Percentiles rank a stretch among this genome's conserved stretches.
phyloP scores from a whole-genome alignment of 257 asterid genomes.

The Sherardia arvensis region DNA sequence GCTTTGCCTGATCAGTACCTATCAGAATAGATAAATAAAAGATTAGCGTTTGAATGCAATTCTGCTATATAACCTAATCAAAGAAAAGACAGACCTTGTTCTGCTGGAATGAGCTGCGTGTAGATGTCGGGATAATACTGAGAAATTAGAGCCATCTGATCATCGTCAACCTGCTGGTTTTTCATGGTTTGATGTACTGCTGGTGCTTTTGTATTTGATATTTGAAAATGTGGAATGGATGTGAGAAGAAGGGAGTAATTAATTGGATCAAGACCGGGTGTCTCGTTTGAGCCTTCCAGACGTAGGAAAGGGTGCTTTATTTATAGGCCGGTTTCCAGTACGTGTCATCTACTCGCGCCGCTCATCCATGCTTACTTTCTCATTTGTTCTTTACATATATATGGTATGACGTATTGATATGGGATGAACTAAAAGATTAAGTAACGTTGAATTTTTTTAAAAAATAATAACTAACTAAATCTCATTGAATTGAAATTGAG shows the following conservation, averaged over 20 bases:
- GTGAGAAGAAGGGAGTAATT: slow-evolving; percentile 9
- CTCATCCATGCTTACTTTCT: not conserved
- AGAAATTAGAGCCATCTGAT: slow-evolving; percentile 41
- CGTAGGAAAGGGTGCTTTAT: slow-evolving; percentile 23
- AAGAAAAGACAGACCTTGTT: slow-evolving; percentile 22
- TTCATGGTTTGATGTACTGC: not conserved
- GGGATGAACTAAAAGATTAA: no score
- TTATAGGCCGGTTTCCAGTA: slow-evolving; percentile 23
- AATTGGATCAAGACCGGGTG: not conserved
- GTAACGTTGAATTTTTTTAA: no score
- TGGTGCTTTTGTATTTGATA: not conserved
- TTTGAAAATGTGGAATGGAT: slow-evolving; percentile 1
- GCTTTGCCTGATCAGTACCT: slow-evolving; percentile 23
- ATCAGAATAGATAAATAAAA: no score
- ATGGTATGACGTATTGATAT: no score
- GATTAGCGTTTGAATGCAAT: not conserved
- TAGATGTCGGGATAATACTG: slow-evolving; percentile 37
- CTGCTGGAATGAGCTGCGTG: slow-evolving; percentile 24
- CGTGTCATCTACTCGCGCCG: not conserved
- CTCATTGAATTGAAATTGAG: no score
- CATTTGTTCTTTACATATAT: no score
- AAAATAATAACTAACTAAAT: no score
- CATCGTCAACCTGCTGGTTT: slow-evolving; percentile 26
- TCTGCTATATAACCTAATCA: not conserved
- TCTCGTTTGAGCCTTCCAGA: not conserved